Evolutionary conservation across 225 moss, liverwort and hornwort genomes (phyloP), one percentile per base, ranked within the genome.

Genomic region (Marchantia polymorpha): DNA sequence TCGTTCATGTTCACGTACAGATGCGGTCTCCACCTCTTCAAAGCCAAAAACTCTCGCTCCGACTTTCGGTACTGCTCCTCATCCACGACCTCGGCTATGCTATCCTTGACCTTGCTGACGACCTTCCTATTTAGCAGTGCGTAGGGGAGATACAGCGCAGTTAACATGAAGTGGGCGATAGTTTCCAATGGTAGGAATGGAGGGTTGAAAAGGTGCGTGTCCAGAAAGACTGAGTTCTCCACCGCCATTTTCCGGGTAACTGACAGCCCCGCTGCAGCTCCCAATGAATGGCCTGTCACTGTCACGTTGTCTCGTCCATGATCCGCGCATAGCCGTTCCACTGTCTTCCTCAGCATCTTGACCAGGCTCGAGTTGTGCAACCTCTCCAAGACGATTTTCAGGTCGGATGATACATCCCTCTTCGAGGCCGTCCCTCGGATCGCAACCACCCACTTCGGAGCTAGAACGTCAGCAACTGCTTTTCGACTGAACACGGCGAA

Each of bases 361-460:
- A 39, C 22, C 7, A 49, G 19, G 0, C 12, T 12, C 12, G 10
- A 52, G 7, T 0, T 9, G 12, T 22, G 51, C 23, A 52, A 10
- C 64, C n/a, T 73, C 15, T 12, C 51, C 0, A 73, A n/a, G n/a
- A 17, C 4, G 25, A 73, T 73, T 6, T 47, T 73, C 9, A 52
- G 20, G 25, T 73, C 72, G 7, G 51, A 25, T 8, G 4, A 4
- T 4, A 73, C 1, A 15, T 73, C 72, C 10, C 15, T 51, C 1
- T 7, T 52, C 3, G 52, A 25, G 22, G 7, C 25, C 22, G 72
- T 73, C 15, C 72, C 72, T 12, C 72, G 20, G 0, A 73, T 15
- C 7, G 72, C 72, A 22, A 73, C 72, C 4, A 73, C n/a, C 72
- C 72, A 73, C 11, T 73, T 11, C 5, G 72, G 72, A 73, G 22